Evolutionary conservation across 164 flowering plant species (phyloP).

Genomic region (Magnolia officinalis): DNA sequence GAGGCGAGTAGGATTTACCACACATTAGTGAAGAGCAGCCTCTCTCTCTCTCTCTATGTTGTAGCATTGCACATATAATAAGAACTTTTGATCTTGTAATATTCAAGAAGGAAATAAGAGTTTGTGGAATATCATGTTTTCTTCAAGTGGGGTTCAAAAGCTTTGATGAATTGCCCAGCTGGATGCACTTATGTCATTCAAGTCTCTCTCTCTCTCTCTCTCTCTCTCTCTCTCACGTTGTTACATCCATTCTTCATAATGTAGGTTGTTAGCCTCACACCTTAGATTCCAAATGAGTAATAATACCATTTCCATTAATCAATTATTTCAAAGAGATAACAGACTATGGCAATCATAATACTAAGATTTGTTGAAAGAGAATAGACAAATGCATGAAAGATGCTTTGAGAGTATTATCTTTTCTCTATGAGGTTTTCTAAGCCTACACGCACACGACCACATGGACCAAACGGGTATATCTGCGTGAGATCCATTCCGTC

Average conservation of each 20-base stretch:
- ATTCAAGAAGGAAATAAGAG: background rate
- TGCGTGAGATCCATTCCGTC: background rate
- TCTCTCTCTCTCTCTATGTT: background rate
- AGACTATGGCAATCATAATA: constrained; percentile 1
- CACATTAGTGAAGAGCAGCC: background rate
- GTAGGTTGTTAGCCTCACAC: constrained; percentile 2
- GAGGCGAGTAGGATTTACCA: background rate
- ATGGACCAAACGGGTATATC: background rate
- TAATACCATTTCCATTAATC: background rate
- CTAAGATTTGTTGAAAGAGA: background rate
- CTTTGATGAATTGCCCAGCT: background rate
- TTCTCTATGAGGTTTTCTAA: background rate
- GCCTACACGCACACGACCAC: background rate
- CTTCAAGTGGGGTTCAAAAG: constrained; percentile 6
- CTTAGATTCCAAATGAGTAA: background rate
- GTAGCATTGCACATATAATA: constrained; percentile 6
- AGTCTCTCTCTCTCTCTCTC: background rate
- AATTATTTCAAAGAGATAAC: background rate
- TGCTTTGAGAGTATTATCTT: background rate
- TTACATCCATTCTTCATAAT: constrained; percentile 2
- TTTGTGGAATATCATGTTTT: constrained; percentile 1
- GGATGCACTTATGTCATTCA: too few relatives aligned
- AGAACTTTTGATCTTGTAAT: background rate
- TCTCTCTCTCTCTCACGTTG: background rate
- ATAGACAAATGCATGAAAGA: background rate